Evolutionary conservation across 306 rosid genomes (phyloP).

Genomic region (Aeschynomene evenia): DNA sequence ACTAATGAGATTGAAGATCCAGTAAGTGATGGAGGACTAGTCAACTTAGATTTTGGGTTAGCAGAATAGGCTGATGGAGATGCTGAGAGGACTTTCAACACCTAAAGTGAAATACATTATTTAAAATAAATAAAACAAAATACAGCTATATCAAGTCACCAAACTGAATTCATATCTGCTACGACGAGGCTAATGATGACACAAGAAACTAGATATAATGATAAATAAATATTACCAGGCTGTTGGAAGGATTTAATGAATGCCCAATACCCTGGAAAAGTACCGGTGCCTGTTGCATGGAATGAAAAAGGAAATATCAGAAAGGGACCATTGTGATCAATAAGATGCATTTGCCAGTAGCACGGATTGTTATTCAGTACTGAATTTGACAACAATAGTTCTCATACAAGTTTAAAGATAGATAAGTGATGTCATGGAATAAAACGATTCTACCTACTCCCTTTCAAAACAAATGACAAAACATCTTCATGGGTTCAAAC

Average conservation of each 20-base stretch:
- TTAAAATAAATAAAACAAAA: background rate
- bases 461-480: background rate
- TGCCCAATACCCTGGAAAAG: conserved; percentile 96
- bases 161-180: conserved; percentile 17
- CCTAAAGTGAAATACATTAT: conserved; percentile 46
- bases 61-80: conserved; percentile 94
- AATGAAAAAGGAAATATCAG: conserved; percentile 25
- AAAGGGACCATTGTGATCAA: conserved; percentile 10
- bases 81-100: conserved; percentile 84
- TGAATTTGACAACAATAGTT: background rate
- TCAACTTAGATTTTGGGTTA: conserved; percentile 73
- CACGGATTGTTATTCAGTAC: background rate
- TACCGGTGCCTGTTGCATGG: conserved; percentile 81
- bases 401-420: background rate
- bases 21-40: conserved; percentile 82
- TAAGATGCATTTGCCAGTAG: conserved; percentile 3
- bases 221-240: conserved; percentile 64
- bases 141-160: conserved; percentile 9
- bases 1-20: conserved; percentile 87
- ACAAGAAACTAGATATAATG: background rate
- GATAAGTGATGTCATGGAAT: background rate
- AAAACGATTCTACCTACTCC: background rate
- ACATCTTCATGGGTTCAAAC: background rate
- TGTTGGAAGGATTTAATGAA: conserved; percentile 76
- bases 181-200: conserved; percentile 3